Percentiles rank a stretch among this genome's conserved stretches.
Evolutionary conservation across 2,329 filamentous ascomycete genomes (phyloP).

Genomic region (Chalaropsis thielavioides): DNA sequence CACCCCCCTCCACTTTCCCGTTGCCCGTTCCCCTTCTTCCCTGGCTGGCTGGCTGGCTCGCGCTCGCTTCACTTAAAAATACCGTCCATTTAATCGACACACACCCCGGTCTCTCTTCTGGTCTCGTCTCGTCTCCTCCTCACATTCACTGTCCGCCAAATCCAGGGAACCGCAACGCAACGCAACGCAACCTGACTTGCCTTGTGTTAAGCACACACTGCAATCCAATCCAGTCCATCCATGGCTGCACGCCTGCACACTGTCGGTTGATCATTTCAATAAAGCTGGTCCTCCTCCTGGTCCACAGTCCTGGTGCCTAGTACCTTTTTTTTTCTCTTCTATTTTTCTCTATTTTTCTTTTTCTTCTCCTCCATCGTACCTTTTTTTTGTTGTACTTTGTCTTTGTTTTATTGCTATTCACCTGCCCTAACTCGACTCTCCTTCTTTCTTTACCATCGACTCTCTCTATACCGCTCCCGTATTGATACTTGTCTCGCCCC

Average conservation of each 20-base stretch:
- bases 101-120: slow-evolving; percentile 1
- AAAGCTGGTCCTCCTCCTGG: slow-evolving; percentile 4
- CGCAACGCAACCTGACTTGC: neutral
- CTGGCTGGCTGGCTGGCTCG: neutral
- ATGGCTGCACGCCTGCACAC: neutral
- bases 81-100: neutral
- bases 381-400: slow-evolving; percentile 1
- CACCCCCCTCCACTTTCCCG: slow-evolving; percentile 6
- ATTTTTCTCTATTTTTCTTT: slow-evolving; percentile 7
- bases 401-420: neutral
- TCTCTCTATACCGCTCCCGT: neutral
- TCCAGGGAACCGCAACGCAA: neutral
- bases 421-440: neutral
- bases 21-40: neutral
- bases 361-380: neutral
- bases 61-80: slow-evolving; percentile 1
- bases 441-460: neutral
- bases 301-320: neutral
- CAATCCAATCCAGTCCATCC: neutral
- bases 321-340: neutral
- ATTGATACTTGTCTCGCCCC: too few relatives aligned
- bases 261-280: slow-evolving; percentile 4
- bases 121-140: neutral
- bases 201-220: neutral
- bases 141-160: too few relatives aligned